These are phyloP conservation scores for Monosporozyma unispora DNA, from an alignment of 805 yeast species.

Conservation along the genomic window DNA sequence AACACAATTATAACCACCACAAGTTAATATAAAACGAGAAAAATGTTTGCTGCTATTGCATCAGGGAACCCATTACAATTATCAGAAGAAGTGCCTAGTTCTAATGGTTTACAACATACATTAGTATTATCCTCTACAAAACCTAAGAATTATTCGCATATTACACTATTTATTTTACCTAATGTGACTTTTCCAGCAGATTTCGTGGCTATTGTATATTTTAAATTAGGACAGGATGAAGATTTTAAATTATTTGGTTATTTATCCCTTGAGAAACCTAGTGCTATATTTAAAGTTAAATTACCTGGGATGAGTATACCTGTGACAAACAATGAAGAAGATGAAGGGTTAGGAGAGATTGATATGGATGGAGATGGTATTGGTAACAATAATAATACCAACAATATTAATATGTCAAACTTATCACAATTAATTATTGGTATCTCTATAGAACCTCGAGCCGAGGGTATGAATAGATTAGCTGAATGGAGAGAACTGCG, in stretches of 20 bases:
- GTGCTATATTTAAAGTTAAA: slow-evolving; percentile 82
- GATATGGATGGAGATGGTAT: slow-evolving; percentile 41
- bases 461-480: slow-evolving; percentile 53
- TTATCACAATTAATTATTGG: slow-evolving; percentile 51
- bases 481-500: slow-evolving; percentile 31
- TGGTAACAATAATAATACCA: slow-evolving; percentile 23
- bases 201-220: slow-evolving; percentile 78
- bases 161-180: slow-evolving; percentile 80
- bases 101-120: slow-evolving; percentile 31
- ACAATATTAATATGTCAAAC: slow-evolving; percentile 16
- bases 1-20: too few relatives aligned
- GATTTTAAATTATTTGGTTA: slow-evolving; percentile 63
- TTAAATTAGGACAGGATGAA: slow-evolving; percentile 57
- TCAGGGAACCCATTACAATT: slow-evolving; percentile 32
- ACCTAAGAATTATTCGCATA: slow-evolving; percentile 45
- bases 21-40: too few relatives aligned
- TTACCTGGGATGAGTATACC: slow-evolving; percentile 13
- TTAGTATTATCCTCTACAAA: slow-evolving; percentile 29
- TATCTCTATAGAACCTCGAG: slow-evolving; percentile 78
- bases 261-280: slow-evolving; percentile 59
- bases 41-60: slow-evolving; percentile 35
- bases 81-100: slow-evolving; percentile 31
- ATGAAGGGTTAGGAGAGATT: slow-evolving; percentile 44
- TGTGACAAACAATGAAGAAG: slow-evolving; percentile 1
- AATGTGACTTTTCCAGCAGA: slow-evolving; percentile 62